Evolutionary conservation across 2,329 filamentous ascomycete genomes (phyloP).

Genomic region (Clonostachys rhizophaga): DNA sequence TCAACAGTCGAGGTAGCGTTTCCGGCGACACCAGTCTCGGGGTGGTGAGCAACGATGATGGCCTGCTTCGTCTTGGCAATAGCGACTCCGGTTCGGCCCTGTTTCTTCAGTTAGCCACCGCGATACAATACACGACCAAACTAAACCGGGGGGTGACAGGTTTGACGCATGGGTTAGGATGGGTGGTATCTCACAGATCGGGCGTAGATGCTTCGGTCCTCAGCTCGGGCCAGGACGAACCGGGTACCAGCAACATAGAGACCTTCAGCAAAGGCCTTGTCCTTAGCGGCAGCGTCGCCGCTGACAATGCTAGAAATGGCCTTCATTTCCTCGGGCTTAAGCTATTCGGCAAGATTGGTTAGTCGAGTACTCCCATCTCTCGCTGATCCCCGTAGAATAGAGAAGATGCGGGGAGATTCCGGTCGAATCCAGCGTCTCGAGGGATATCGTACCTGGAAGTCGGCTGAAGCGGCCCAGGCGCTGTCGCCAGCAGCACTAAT

Average conservation of each 20-base stretch:
- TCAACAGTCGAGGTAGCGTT: slow-evolving; percentile 76
- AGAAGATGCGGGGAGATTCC: neutral
- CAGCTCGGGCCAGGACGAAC: slow-evolving; percentile 72
- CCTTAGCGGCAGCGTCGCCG: slow-evolving; percentile 40
- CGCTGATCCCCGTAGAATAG: no score
- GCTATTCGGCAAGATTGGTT: slow-evolving; percentile 9
- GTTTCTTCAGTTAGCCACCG: slow-evolving; percentile 1
- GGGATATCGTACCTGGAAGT: slow-evolving; percentile 62
- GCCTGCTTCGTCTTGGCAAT: slow-evolving; percentile 86
- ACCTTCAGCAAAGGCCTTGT: slow-evolving; percentile 67
- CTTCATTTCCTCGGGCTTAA: slow-evolving; percentile 53
- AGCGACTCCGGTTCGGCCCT: slow-evolving; percentile 75
- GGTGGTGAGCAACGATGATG: slow-evolving; percentile 84
- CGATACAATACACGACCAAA: neutral
- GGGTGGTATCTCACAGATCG: slow-evolving; percentile 62
- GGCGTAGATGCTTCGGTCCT: slow-evolving; percentile 76
- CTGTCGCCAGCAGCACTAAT: slow-evolving; percentile 77
- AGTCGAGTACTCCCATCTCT: neutral
- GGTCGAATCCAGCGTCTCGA: neutral
- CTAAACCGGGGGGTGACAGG: no score
- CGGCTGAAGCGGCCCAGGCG: slow-evolving; percentile 67
- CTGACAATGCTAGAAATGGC: slow-evolving; percentile 47
- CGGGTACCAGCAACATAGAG: slow-evolving; percentile 72
- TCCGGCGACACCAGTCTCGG: slow-evolving; percentile 67
- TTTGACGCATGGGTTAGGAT: neutral